phyloP scores from a whole-genome alignment of 805 yeast species.

The Ogataea angusta region DNA sequence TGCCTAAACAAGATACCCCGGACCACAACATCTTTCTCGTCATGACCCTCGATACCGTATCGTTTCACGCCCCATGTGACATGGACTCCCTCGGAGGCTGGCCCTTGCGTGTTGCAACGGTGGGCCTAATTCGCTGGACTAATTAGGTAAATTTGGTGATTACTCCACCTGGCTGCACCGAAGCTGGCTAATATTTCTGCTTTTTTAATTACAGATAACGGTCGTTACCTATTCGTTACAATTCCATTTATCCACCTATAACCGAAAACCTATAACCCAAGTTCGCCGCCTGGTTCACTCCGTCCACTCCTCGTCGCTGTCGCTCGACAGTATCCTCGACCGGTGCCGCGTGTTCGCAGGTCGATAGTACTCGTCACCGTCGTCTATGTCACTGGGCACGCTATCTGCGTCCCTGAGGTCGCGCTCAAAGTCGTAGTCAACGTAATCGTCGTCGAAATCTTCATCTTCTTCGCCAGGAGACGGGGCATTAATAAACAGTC shows the following conservation, averaged over 20 bases:
- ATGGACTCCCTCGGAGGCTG: background rate
- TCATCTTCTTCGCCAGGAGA: no score
- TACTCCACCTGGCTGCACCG: background rate
- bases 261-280: no score
- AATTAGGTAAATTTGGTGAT: constrained; percentile 1
- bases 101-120: background rate
- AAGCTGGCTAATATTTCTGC: background rate
- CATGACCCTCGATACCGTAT: background rate
- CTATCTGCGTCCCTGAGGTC: background rate
- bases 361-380: constrained; percentile 1
- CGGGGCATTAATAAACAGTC: no score
- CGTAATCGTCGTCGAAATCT: constrained; percentile 1
- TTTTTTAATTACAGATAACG: background rate
- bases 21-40: background rate
- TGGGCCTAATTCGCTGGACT: background rate
- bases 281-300: background rate
- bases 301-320: background rate
- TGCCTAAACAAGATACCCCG: constrained; percentile 3
- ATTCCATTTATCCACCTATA: background rate
- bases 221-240: background rate
- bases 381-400: background rate
- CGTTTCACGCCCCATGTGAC: background rate
- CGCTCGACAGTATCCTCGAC: constrained; percentile 1
- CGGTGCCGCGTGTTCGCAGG: background rate
- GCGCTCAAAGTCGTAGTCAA: background rate